Percentiles rank a stretch among this genome's conserved stretches.
Conservation (phyloP, 108 stramenopile species). For the Nitzschia inconspicua region DNA sequence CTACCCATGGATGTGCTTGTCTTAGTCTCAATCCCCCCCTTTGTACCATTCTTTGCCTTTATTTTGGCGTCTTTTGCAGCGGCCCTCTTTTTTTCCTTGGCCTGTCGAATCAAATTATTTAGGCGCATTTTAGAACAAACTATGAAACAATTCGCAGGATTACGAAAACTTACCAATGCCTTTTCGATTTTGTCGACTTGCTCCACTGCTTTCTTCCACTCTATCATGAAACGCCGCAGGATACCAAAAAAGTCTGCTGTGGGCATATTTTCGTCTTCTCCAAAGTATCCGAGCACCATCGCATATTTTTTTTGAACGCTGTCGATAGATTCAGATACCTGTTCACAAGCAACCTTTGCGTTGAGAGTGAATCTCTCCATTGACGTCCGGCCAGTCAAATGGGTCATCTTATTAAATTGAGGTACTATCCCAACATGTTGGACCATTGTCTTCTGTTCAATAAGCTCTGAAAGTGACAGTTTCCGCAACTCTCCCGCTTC, state of each 20-base stretch:
- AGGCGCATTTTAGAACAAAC: not conserved
- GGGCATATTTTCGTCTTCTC: slow-evolving; percentile 85
- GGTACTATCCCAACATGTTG: slow-evolving; percentile 40
- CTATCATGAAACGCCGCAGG: slow-evolving; percentile 62
- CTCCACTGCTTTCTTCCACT: slow-evolving; percentile 63
- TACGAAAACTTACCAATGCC: slow-evolving; percentile 30
- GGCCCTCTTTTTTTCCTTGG: slow-evolving; percentile 21
- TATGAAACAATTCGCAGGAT: not conserved
- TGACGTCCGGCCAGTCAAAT: slow-evolving; percentile 45
- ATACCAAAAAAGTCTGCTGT: slow-evolving; percentile 88
- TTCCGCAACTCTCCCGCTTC: slow-evolving; percentile 30
- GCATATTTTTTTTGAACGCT: slow-evolving; percentile 62
- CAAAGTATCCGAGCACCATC: slow-evolving; percentile 72
- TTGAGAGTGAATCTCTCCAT: slow-evolving; percentile 74
- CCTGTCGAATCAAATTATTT: slow-evolving; percentile 4
- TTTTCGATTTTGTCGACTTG: slow-evolving; percentile 62
- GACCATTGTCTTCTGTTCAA: slow-evolving; percentile 61
- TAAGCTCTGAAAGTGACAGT: slow-evolving; percentile 47
- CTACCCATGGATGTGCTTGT: not conserved
- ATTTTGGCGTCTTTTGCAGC: slow-evolving; percentile 22
- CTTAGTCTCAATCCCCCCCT: not conserved
- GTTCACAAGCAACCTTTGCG: slow-evolving; percentile 44
- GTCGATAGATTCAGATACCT: slow-evolving; percentile 44
- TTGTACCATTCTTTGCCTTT: slow-evolving; percentile 8
- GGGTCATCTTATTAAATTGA: slow-evolving; percentile 65